Percentiles rank a stretch among this genome's conserved stretches.
phyloP scores from a whole-genome alignment of 805 yeast genomes.

The Saccharomyces jurei region DNA sequence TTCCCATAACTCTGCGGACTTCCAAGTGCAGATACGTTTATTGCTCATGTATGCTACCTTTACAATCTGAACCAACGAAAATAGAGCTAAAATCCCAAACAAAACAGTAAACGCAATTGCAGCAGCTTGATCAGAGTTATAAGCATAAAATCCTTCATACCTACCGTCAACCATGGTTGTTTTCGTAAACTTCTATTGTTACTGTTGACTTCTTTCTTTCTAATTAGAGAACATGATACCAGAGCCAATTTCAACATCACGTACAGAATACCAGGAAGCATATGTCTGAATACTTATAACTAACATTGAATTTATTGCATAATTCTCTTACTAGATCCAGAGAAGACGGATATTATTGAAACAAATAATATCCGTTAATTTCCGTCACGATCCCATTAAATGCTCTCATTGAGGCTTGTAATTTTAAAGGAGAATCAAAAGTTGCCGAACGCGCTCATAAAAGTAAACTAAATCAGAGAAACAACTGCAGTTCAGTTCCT shows the following conservation, averaged over 20 bases:
- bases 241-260: neutral
- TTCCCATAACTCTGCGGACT: neutral
- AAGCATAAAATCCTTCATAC: neutral
- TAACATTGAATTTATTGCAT: too few species aligned
- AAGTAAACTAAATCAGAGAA: too few species aligned
- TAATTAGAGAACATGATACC: too few species aligned
- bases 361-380: neutral
- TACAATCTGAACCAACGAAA: neutral
- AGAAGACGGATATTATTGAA: too few species aligned
- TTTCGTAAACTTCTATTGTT: neutral
- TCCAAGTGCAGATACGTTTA: neutral
- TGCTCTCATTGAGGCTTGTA: neutral
- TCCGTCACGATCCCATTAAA: neutral
- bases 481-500: neutral
- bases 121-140: neutral
- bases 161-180: neutral
- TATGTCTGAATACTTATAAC: neutral
- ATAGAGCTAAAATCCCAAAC: neutral
- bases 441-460: too few species aligned
- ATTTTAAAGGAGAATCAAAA: too few species aligned
- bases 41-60: neutral
- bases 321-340: too few species aligned
- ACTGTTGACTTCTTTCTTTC: neutral
- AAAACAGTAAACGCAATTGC: neutral
- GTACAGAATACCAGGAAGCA: neutral